Conservation (phyloP, 2,329 filamentous ascomycete species). For the Biscogniauxia mediterranea region DNA sequence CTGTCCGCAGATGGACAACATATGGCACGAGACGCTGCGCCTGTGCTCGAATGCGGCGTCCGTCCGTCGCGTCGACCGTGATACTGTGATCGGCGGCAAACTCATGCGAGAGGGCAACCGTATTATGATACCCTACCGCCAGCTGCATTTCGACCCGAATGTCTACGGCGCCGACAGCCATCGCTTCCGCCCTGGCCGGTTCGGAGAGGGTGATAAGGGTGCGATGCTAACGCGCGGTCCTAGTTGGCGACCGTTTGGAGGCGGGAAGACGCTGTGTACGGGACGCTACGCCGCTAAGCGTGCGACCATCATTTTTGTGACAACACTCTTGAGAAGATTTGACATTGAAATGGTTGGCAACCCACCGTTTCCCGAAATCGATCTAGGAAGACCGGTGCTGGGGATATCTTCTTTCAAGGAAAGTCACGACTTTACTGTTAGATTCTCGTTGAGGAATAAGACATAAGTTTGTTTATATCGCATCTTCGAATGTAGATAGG, state of each 20-base stretch:
- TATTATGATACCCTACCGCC: constrained; percentile 28
- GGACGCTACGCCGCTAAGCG: constrained; percentile 16
- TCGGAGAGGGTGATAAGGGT: background rate
- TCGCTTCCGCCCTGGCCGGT: constrained; percentile 16
- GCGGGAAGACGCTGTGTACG: constrained; percentile 27
- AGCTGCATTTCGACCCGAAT: constrained; percentile 26
- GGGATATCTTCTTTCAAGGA: constrained; percentile 15
- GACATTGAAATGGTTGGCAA: constrained; percentile 10
- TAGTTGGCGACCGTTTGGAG: constrained; percentile 29
- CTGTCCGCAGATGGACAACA: constrained; percentile 23
- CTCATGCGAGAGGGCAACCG: constrained; percentile 25
- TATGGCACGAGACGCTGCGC: constrained; percentile 30
- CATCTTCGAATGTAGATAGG: too few relatives aligned
- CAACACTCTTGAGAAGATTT: constrained; percentile 24
- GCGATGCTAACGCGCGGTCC: constrained; percentile 12
- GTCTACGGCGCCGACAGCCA: constrained; percentile 15
- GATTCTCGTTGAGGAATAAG: too few relatives aligned
- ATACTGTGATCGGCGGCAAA: constrained; percentile 29
- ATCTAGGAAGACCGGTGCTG: constrained; percentile 15
- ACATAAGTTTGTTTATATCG: too few relatives aligned
- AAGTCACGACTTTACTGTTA: constrained; percentile 9
- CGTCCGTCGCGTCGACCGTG: constrained; percentile 21
- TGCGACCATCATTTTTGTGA: constrained; percentile 21
- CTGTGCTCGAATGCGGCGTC: constrained; percentile 22
- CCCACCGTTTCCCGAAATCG: constrained; percentile 5